A percentile compares a stretch with the other conserved stretches of the same genome.
These are phyloP conservation scores for Linnemannia exigua DNA, from an alignment of 192 early-diverging fungal species.

Conservation along the genomic window DNA sequence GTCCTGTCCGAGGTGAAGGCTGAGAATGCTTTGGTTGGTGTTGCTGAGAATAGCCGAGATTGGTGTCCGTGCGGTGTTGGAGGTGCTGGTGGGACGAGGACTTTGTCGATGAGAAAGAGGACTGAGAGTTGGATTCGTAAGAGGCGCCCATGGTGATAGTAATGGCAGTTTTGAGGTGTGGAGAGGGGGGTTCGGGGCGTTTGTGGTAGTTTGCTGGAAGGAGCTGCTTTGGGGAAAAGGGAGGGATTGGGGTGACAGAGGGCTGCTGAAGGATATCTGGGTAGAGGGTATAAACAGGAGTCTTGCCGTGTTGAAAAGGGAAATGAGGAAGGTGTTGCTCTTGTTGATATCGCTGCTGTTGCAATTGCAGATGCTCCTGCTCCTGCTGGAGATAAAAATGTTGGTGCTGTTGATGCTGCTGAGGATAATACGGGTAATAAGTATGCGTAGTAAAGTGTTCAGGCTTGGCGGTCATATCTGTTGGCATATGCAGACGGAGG, in stretches of 20 bases:
- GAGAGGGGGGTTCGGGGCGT: background rate
- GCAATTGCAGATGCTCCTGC: too few relatives aligned
- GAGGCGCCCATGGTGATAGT: constrained; percentile 3
- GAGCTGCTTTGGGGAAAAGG: constrained; percentile 21
- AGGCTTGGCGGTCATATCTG: constrained; percentile 27
- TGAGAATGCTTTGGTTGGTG: constrained; percentile 8
- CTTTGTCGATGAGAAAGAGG: constrained; percentile 17
- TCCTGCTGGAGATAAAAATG: background rate
- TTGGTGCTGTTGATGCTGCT: constrained; percentile 1
- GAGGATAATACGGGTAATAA: background rate
- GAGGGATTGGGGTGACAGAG: background rate
- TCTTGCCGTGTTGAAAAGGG: constrained; percentile 7
- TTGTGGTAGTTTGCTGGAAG: constrained; percentile 2
- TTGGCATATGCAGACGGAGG: background rate
- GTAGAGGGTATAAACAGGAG: constrained; percentile 36
- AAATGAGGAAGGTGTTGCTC: constrained; percentile 6
- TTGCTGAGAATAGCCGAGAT: background rate
- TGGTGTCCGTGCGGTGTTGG: background rate
- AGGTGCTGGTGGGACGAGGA: background rate
- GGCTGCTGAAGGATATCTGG: constrained; percentile 34
- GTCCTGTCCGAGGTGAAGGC: background rate
- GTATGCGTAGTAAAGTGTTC: constrained; percentile 1
- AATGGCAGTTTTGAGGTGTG: background rate
- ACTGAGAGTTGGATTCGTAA: constrained; percentile 9
- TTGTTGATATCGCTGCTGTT: constrained; percentile 4